These are phyloP conservation scores for Pestalotiopsis sp. DNA, from an alignment of 2,329 filamentous ascomycete genomes.

Conservation along the genomic window DNA sequence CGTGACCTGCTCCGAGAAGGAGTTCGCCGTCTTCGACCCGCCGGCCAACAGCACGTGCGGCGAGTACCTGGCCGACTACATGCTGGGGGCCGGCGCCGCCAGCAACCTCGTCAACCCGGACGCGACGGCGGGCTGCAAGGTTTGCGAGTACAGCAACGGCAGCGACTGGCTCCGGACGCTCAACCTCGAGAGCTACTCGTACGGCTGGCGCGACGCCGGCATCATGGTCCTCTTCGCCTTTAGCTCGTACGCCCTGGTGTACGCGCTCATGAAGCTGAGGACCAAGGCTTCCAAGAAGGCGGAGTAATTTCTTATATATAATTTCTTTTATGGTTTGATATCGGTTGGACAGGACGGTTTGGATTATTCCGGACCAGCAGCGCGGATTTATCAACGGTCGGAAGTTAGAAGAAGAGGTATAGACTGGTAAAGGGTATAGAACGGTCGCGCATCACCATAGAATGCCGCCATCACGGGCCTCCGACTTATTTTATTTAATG, in stretches of 20 bases:
- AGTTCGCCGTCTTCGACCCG: conserved; percentile 54
- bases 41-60: conserved; percentile 54
- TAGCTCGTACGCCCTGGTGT: conserved; percentile 10
- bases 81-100: conserved; percentile 44
- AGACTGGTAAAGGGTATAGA: background rate
- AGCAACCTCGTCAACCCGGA: conserved; percentile 61
- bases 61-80: conserved; percentile 55
- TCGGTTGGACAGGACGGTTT: background rate
- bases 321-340: background rate
- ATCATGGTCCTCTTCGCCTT: conserved; percentile 10
- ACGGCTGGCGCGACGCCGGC: conserved; percentile 10
- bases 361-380: background rate
- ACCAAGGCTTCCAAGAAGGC: conserved; percentile 15
- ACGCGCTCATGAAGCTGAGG: conserved; percentile 14
- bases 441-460: background rate
- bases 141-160: conserved; percentile 10
- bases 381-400: background rate
- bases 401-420: background rate
- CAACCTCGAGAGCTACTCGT: conserved; percentile 6
- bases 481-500: background rate
- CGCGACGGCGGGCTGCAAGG: conserved; percentile 37
- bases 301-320: background rate
- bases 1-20: conserved; percentile 45
- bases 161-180: conserved; percentile 6
- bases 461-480: background rate